These are phyloP conservation scores for Paraurostyla sp. DNA, from an alignment of 73 alveolate species.

Conservation along the genomic window DNA sequence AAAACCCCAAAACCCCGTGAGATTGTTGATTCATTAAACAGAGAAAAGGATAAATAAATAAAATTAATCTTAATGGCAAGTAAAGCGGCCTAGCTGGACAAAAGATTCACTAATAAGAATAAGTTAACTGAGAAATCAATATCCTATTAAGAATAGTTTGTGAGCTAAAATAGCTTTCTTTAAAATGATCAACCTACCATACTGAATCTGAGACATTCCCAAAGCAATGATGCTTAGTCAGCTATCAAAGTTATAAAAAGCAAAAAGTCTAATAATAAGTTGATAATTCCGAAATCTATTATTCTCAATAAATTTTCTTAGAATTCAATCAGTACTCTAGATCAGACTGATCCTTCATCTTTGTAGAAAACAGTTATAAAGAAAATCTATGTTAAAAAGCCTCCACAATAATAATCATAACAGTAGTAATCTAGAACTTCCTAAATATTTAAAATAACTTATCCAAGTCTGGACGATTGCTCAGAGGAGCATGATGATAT, in stretches of 20 bases:
- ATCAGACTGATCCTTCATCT: neutral
- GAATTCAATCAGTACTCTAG: neutral
- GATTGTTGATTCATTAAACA: no score
- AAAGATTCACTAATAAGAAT: neutral
- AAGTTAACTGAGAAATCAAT: no score
- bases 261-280: neutral
- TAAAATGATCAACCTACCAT: neutral
- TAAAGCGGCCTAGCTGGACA: slow-evolving; percentile 33
- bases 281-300: slow-evolving; percentile 15
- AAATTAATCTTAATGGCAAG: slow-evolving; percentile 15
- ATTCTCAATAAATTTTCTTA: neutral
- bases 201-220: neutral
- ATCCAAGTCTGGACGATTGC: no score
- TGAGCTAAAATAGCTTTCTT: neutral
- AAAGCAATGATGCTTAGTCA: neutral
- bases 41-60: neutral
- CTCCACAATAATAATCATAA: neutral
- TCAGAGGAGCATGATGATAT: no score
- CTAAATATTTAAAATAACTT: neutral
- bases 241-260: neutral
- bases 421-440: neutral
- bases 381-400: neutral
- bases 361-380: neutral
- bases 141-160: neutral
- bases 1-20: no score